Conservation (phyloP, 768 basidiomycete species). For the Gloeophyllum trabeum region DNA sequence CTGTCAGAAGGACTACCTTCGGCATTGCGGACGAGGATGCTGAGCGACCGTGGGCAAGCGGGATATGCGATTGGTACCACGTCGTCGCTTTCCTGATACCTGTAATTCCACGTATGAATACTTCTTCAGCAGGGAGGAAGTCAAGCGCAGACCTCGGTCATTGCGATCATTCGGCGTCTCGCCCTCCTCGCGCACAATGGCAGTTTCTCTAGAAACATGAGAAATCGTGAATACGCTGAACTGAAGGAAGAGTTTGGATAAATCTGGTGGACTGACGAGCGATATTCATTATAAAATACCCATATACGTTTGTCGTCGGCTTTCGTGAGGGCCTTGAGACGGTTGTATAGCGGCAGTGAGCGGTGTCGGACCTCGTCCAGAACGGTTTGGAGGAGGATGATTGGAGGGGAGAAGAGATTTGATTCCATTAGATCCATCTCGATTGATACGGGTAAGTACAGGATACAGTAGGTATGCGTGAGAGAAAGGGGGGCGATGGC, state of each 20-base stretch:
- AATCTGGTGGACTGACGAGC: constrained; percentile 45
- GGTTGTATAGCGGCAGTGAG: constrained; percentile 85
- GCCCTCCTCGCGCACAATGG: constrained; percentile 60
- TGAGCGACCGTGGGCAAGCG: constrained; percentile 31
- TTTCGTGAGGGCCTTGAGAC: constrained; percentile 74
- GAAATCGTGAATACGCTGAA: neutral
- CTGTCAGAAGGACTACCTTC: constrained; percentile 72
- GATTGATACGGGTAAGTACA: neutral
- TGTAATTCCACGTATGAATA: constrained; percentile 16
- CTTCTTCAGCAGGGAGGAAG: too few species aligned
- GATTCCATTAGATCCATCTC: constrained; percentile 95
- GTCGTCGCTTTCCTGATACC: constrained; percentile 81
- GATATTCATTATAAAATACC: constrained; percentile 82
- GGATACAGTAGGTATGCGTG: neutral
- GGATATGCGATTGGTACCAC: constrained; percentile 80
- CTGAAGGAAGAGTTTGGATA: neutral
- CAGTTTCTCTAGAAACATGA: constrained; percentile 52
- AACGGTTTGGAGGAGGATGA: constrained; percentile 91
- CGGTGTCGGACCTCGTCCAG: constrained; percentile 94
- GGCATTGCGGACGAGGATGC: constrained; percentile 35
- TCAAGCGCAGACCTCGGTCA: constrained; percentile 61
- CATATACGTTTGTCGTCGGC: constrained; percentile 80
- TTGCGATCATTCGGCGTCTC: constrained; percentile 92
- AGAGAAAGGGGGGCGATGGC: too few species aligned
- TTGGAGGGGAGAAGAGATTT: constrained; percentile 57